Base-by-base conservation (phyloP, 768 basidiomycete species). In the Leccinellum albellum region DNA sequence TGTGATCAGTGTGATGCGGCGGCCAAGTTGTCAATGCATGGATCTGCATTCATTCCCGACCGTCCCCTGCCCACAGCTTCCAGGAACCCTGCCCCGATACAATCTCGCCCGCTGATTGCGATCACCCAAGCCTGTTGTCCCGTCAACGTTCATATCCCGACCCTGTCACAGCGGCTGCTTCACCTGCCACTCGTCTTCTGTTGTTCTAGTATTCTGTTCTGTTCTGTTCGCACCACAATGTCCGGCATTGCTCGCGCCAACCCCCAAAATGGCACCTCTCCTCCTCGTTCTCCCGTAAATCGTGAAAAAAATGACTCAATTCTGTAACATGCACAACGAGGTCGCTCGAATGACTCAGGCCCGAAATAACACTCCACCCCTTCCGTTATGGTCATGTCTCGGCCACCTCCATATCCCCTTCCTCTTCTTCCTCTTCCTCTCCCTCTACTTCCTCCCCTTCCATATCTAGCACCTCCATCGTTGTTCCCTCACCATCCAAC, bases 391-490 rank as follows among this genome's bases (percentile, higher is more conserved):
- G 50, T 63, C 55, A 65, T 53, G 60, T 31, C 57, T 59, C 67
- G 55, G 60, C 63, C 53, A 55, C 59, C 57, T 67, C 70, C 65
- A 67, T 62, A 59, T 64, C 70, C 21, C 21, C 55, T 44, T 73
- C 75, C 44, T 73, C 72, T 6, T 67, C 76, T 55, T 63, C 77
- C 68, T 79, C 81, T 68, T 73, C 72, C 8, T 67, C 76, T 55
- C 64, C 77, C 68, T 79, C 81, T 68, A 68, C 68, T 46, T 70
- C 72, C 60, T 85, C 84, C 54, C 79, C 86, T 76, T 89, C 90
- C 74, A 92, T 76, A 77, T 92, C 90, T 64, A 91, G 75, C 46
- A 86, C 78, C 74, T 92, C 88, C 79, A 92, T 67, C 56, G 73
- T 75, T 60, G 75, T 78, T 61, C 88, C 89, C 53, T 77, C 76